A percentile compares a stretch with the other conserved stretches of the same genome.
phyloP scores from a whole-genome alignment of 352 stramenopile species.

The Bremia lactucae region DNA sequence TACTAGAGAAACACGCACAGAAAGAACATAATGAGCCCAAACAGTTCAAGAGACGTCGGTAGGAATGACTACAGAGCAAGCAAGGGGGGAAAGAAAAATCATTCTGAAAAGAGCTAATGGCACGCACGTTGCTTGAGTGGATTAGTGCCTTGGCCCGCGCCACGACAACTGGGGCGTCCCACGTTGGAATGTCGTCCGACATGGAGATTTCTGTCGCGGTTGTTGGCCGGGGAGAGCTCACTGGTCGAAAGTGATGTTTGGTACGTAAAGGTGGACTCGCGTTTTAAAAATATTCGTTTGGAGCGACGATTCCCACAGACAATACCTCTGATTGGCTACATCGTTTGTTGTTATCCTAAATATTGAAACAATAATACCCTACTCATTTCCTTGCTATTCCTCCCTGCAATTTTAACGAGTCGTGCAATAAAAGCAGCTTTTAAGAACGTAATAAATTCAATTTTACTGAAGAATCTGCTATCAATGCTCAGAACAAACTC shows the following conservation, averaged over 20 bases:
- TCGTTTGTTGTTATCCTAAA: no score
- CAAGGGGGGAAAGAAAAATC: neutral
- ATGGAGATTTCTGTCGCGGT: constrained; percentile 8
- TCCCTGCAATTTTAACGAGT: no score
- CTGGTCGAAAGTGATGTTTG: neutral
- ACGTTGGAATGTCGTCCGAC: constrained; percentile 26
- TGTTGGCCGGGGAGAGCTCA: constrained; percentile 1
- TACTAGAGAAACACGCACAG: constrained; percentile 36
- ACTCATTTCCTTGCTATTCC: no score
- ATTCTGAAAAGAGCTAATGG: neutral
- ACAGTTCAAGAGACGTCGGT: neutral
- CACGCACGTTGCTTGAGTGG: constrained; percentile 67
- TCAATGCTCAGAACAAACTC: no score
- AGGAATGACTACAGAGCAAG: constrained; percentile 6
- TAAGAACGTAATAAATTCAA: no score
- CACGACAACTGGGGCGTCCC: constrained; percentile 42
- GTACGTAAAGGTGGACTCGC: no score
- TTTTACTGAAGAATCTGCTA: no score
- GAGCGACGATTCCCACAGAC: no score
- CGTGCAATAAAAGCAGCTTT: no score
- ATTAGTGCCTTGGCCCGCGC: constrained; percentile 58
- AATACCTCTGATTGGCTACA: no score
- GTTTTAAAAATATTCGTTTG: no score
- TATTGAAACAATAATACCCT: no score
- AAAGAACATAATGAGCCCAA: neutral